phyloP scores from a whole-genome alignment of 2,329 filamentous ascomycete genomes.

The Cordyceps farinosa region DNA sequence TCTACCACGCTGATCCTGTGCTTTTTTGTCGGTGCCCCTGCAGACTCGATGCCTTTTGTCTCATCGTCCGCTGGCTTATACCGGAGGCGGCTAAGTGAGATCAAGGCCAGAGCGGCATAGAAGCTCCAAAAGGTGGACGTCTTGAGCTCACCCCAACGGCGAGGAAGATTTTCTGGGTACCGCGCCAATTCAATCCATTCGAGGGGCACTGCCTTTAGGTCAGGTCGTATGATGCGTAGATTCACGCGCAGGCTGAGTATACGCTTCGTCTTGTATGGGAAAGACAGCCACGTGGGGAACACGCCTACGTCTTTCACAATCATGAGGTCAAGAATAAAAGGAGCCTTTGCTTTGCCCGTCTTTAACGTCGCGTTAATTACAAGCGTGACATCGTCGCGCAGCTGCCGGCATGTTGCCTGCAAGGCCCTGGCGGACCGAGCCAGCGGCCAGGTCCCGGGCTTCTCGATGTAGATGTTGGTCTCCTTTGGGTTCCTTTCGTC shows the following conservation, averaged over 20 bases:
- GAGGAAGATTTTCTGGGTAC: not conserved
- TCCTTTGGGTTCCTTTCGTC: not conserved
- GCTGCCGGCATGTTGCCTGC: not conserved
- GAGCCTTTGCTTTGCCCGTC: not conserved
- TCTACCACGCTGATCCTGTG: not conserved
- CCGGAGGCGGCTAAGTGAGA: not conserved
- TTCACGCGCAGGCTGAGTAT: not conserved
- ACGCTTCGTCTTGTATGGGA: not conserved
- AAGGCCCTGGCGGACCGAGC: not conserved
- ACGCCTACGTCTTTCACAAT: not conserved
- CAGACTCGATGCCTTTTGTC: not conserved
- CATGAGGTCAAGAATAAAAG: not conserved
- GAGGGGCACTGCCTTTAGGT: not conserved
- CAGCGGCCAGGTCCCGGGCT: not conserved
- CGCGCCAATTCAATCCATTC: not conserved
- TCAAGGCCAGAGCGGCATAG: not conserved
- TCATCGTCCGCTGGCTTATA: not conserved
- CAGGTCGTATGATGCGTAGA: not conserved
- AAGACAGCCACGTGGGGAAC: not conserved
- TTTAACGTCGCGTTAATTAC: not conserved
- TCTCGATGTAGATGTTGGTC: slow-evolving; percentile 9
- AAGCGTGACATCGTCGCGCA: not conserved
- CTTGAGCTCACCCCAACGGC: not conserved
- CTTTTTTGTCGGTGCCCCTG: not conserved
- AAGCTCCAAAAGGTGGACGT: not conserved